Evolutionary conservation across 1,284 basidiomycete genomes (phyloP), one percentile per base, ranked within the genome.

Genomic region (Ceraceosorus guamensis): DNA sequence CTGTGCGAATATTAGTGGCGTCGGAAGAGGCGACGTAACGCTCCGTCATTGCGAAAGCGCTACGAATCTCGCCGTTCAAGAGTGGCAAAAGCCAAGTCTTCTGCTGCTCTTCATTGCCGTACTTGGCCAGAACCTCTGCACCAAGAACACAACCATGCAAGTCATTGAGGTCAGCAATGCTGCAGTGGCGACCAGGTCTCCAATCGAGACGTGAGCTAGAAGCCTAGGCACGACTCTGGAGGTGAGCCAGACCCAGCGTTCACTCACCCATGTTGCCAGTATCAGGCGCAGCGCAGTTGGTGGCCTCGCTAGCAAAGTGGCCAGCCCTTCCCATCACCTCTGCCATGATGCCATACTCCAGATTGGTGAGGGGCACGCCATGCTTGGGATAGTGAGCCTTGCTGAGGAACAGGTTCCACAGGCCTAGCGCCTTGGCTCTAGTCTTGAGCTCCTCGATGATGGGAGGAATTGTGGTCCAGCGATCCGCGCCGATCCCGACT

Each of bases 291-390:
- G 90, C 85, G 78, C 91, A 96, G 75, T 96, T 96, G 61, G 88
- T 85, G 30, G 83, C 83, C 79, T 95, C 87, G 34, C 90, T 84
- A n/a, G 85, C 87, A 50, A 91, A 80, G 67, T 85, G 85, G 5
- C 86, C 85, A 41, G 82, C 84, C 61, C 91, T 84, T 10, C 92
- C 93, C 66, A 95, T 84, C 59, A 97, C 79, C 78, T 98, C 93
- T 44, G 91, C 91, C 85, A 97, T 93, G 44, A 96, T 87, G 48
- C 88, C 90, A 78, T 98, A 98, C 87, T 97, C 92, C 55, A 98
- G 81, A 78, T 97, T 97, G 32, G 85, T 87, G 65, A 97, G 80
- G 13, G 87, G 86, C n/a, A 89, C 86, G 52, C 93, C 92, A 70
- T 59, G 52, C 45, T 62, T 55, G 13, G 90, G 90, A 77, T 93